Base-by-base conservation (phyloP, 768 basidiomycete species). In the Kwoniella sp. region DNA sequence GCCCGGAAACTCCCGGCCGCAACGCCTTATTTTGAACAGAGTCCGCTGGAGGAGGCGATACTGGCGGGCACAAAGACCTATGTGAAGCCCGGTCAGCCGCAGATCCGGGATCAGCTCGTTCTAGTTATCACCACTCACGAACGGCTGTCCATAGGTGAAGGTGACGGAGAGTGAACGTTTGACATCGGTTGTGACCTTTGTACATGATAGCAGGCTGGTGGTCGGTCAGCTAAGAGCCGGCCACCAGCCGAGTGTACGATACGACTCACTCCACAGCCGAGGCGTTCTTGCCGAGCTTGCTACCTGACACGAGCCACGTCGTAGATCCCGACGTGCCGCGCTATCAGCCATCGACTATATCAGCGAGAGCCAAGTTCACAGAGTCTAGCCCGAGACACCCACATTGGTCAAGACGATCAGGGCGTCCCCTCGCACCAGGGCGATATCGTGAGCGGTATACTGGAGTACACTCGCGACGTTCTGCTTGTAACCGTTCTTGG, bases 391-490 rank as follows among this genome's bases (percentile, higher is more conserved):
- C 25, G 9, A n/a, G n/a, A n/a, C 9, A 28, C 66, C 57, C 41
- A 69, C 67, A 37, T 67, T 69, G 31, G 67, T 69, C 40, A 69
- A 33, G 6, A 69, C 60, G n/a, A 64, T 53, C 36, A 69, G 22
- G 2, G 43, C 51, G 3, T 56, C 50, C 20, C 46, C 56, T 31
- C 65, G 32, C 26, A 40, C 27, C 36, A 62, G 33, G 5, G 65
- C 67, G 25, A 64, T 62, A 40, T 66, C 65, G 9, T 53, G 37
- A 26, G 50, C 38, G 15, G 42, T 43, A 8, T 34, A 28, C 11
- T 36, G 47, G 3, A 55, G 27, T 14, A 57, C 42, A 3, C 41
- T 59, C 1, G 55, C 60, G 14, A 50, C 46, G 4, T 41, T 33
- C 14, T 46, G 55, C 17, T 46, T 41, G 50, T 60, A 63, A 2